Evolutionary conservation across 1,284 basidiomycete species (phyloP).

Genomic region (Neolentinus lepideus): DNA sequence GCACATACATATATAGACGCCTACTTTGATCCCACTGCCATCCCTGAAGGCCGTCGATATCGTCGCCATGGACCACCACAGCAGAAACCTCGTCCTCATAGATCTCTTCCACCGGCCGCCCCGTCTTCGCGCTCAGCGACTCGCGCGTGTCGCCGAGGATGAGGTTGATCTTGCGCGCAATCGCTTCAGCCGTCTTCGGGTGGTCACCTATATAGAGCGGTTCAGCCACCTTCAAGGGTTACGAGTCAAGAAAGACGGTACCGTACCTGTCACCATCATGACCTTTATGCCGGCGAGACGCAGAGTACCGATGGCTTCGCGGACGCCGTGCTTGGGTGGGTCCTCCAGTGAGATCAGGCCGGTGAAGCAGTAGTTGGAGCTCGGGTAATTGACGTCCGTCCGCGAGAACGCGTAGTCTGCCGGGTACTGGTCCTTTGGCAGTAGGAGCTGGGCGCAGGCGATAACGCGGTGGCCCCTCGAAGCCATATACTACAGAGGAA

Average conservation of each 20-base stretch:
- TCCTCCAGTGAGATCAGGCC: conserved; percentile 62
- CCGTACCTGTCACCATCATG: conserved; percentile 63
- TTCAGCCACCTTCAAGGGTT: conserved; percentile 1
- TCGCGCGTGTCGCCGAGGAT: conserved; percentile 59
- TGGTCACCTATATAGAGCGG: conserved; percentile 41
- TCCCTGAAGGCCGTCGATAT: conserved; percentile 52
- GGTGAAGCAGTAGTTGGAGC: conserved; percentile 50
- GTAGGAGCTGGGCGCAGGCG: conserved; percentile 54
- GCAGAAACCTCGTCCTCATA: conserved; percentile 63
- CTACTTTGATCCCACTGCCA: conserved; percentile 67
- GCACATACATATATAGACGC: conserved; percentile 12
- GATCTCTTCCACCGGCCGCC: conserved; percentile 45
- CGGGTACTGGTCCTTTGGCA: conserved; percentile 40
- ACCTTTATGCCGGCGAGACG: conserved; percentile 65
- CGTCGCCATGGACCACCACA: conserved; percentile 60
- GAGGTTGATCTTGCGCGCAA: conserved; percentile 61
- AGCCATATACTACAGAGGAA: conserved; percentile 51
- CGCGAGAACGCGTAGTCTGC: conserved; percentile 43
- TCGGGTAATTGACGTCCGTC: conserved; percentile 46
- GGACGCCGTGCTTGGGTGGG: conserved; percentile 64
- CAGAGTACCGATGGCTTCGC: conserved; percentile 62
- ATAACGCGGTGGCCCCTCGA: conserved; percentile 66
- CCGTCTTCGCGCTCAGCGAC: conserved; percentile 48
- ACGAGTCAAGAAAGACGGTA: conserved; percentile 4
- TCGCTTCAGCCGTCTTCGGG: conserved; percentile 64